A percentile compares a stretch with the other conserved stretches of the same genome.
These are phyloP conservation scores for Nannochloris sp. DNA, from an alignment of 139 green algal genomes.

Conservation along the genomic window DNA sequence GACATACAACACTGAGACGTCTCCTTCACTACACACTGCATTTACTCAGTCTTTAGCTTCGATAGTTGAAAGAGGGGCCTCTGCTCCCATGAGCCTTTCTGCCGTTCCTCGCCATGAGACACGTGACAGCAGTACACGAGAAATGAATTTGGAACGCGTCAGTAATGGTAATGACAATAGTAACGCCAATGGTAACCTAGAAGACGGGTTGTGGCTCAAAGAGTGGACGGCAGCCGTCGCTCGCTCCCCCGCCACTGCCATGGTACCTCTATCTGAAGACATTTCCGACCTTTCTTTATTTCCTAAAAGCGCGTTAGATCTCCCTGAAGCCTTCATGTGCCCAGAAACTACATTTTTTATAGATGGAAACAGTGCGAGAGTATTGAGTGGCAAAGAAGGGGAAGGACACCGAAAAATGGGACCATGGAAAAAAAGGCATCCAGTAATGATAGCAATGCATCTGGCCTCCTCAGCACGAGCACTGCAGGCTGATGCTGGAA, in stretches of 20 bases:
- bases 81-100: not conserved
- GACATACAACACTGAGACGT: not conserved
- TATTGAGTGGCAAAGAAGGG: not conserved
- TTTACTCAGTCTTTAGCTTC: not conserved
- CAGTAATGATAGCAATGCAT: not conserved
- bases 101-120: not conserved
- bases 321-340: not conserved
- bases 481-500: slow-evolving; percentile 1
- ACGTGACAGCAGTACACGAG: not conserved
- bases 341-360: not conserved
- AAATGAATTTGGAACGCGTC: not conserved
- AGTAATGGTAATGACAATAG: not conserved
- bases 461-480: not conserved
- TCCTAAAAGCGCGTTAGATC: not conserved
- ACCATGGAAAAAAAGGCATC: not conserved
- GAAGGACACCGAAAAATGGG: not conserved
- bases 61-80: not conserved
- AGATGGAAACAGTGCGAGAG: not conserved
- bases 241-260: not conserved
- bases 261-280: not conserved
- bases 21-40: not conserved
- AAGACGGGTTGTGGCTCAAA: not conserved
- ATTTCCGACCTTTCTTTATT: not conserved
- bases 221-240: not conserved
- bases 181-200: too few species aligned